Evolutionary conservation across 805 yeast species (phyloP).

Genomic region (Metschnikowia kunwiensis): DNA sequence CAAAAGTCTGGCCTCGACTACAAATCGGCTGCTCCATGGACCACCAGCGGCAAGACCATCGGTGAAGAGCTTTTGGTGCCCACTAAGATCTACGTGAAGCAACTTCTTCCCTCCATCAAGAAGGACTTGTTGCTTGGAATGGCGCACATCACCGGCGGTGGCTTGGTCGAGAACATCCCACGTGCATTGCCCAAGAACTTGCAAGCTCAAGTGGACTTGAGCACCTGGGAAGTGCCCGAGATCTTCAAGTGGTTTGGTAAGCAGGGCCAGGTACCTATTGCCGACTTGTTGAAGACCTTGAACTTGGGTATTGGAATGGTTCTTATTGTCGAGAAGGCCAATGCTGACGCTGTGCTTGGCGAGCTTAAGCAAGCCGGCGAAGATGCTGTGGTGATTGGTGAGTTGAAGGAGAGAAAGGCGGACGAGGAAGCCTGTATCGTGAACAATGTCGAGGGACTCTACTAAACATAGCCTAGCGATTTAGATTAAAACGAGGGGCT

Average conservation of each 20-base stretch:
- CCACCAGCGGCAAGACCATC: slow-evolving; percentile 56
- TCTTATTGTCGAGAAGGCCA: slow-evolving; percentile 67
- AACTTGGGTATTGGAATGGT: slow-evolving; percentile 98
- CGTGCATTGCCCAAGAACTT: slow-evolving; percentile 82
- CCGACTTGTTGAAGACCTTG: slow-evolving; percentile 84
- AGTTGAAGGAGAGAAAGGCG: slow-evolving; percentile 36
- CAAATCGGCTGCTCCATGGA: slow-evolving; percentile 82
- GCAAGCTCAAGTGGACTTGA: slow-evolving; percentile 77
- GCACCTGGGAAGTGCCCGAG: slow-evolving; percentile 78
- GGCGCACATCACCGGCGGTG: slow-evolving; percentile 99
- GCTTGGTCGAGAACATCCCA: slow-evolving; percentile 92
- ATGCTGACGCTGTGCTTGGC: slow-evolving; percentile 55
- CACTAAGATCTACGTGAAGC: slow-evolving; percentile 92
- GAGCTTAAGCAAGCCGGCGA: slow-evolving; percentile 67
- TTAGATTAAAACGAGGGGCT: too few relatives aligned
- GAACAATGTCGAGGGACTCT: slow-evolving; percentile 18
- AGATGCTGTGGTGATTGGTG: slow-evolving; percentile 54
- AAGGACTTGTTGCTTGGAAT: slow-evolving; percentile 74
- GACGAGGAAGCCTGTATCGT: slow-evolving; percentile 64
- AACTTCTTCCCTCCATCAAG: slow-evolving; percentile 70
- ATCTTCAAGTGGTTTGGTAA: slow-evolving; percentile 93
- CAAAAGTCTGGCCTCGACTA: slow-evolving; percentile 72
- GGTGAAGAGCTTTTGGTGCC: slow-evolving; percentile 89
- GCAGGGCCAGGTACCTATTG: slow-evolving; percentile 84
- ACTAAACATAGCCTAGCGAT: too few relatives aligned